Evolutionary conservation across 163 green algal species (phyloP).

Genomic region (Scenedesmus sp.): DNA sequence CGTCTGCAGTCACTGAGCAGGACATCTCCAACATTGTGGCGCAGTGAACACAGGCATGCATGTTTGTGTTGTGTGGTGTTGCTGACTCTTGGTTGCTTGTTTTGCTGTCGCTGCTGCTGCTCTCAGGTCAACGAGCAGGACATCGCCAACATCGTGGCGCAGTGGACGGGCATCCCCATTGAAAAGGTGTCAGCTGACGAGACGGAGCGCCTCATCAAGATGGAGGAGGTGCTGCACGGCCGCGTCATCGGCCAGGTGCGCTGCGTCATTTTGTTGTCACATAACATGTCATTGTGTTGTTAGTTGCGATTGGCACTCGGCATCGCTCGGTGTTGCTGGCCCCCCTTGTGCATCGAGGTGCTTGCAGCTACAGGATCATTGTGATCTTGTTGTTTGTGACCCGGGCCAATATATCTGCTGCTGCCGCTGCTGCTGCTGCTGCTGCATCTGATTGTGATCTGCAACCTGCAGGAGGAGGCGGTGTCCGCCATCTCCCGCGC

Average conservation of each 20-base stretch:
- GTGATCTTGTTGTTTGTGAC: too few species aligned
- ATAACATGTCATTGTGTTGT: background rate
- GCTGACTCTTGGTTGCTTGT: background rate
- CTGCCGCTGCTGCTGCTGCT: background rate
- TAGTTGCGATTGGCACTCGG: background rate
- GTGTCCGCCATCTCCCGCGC: conserved; percentile 94
- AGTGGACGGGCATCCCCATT: conserved; percentile 82
- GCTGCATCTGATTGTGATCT: background rate
- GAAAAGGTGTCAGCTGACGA: conserved; percentile 94
- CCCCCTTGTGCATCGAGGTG: background rate
- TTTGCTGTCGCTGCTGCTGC: background rate
- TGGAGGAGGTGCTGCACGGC: conserved; percentile 95
- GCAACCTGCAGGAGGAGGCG: conserved; percentile 94
- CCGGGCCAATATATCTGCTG: background rate
- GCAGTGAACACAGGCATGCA: too few species aligned
- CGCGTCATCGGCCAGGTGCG: conserved; percentile 84
- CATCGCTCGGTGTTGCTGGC: background rate
- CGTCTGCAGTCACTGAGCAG: too few species aligned
- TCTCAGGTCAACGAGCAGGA: conserved; percentile 88
- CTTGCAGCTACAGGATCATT: background rate
- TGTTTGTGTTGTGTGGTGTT: too few species aligned
- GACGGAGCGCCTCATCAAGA: conserved; percentile 95
- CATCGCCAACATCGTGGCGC: conserved; percentile 98
- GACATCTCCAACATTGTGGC: background rate
- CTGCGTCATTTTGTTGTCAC: background rate